Base-by-base conservation (phyloP, 495 filamentous ascomycete species). In the Parachaetomium inaequale region DNA sequence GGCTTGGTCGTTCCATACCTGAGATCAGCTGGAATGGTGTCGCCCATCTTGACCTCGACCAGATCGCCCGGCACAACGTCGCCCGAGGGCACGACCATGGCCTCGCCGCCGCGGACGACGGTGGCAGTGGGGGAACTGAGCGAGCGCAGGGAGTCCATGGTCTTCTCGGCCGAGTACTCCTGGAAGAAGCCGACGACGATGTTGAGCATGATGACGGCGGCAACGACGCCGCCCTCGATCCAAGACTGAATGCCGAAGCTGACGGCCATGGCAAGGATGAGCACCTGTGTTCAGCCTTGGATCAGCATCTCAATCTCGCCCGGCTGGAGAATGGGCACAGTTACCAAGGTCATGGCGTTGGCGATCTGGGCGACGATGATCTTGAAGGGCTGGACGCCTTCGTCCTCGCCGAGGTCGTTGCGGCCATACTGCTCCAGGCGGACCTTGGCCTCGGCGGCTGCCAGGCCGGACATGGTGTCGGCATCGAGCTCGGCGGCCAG, bases 121-220 rank as follows among this genome's bases (percentile, higher is more conserved):
- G 78, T 83, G 50, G 92, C 92, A 55, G 87, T 86, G 28, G 92
- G 92, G 1, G 91, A 90, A 7, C 87, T 90, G 11, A 95, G 80
- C 42, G 85, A 84, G 49, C 89, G 79, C 21, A 96, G 79, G 19
- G 88, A 88, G 57, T 93, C 85, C 81, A 95, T 93, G 52, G 87
- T 92, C 77, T 93, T 90, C 66, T 93, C 90, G n/a, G 91, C 91
- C 43, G 84, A 82, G 72, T 89, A 95, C 68, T 96, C 91, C 72
- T 95, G 91, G 59, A 85, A 84, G 76, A 94, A 95, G 38, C 85
- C 85, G 64, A 87, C 84, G 43, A 85, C 73, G 43, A 93, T 85
- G 68, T 96, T 96, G 63, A 96, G 77, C 11, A 88, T 64, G 59
- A 96, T 91, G 68, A 96, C 91, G 36, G 84, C 86, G 17, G 88